Conservation (phyloP, 2,329 filamentous ascomycete genomes). For the Pestalotiopsis sp. region DNA sequence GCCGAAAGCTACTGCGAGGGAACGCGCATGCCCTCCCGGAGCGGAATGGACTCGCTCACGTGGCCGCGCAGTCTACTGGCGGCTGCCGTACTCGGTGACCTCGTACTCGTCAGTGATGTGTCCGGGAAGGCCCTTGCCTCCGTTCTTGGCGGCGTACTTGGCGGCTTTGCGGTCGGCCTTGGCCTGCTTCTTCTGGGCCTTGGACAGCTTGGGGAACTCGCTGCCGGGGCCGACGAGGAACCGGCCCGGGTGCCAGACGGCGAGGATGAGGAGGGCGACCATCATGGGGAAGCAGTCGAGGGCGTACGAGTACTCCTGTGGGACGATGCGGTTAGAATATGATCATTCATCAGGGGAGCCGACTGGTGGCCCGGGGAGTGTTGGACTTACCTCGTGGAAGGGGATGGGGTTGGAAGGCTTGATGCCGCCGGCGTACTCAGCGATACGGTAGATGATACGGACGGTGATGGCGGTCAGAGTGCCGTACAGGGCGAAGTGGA, state of each 20-base stretch:
- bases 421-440: constrained; percentile 54
- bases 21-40: too few species aligned
- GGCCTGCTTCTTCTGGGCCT: constrained; percentile 39
- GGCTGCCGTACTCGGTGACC: constrained; percentile 4
- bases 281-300: constrained; percentile 60
- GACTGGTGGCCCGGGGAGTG: neutral
- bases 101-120: constrained; percentile 10
- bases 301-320: constrained; percentile 45
- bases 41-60: too few species aligned
- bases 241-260: constrained; percentile 40
- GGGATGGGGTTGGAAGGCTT: constrained; percentile 45
- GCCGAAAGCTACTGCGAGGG: too few species aligned
- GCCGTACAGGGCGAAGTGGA: constrained; percentile 36
- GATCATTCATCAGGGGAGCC: rapidly evolving
- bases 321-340: neutral
- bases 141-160: constrained; percentile 25
- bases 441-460: constrained; percentile 63
- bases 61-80: neutral
- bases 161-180: constrained; percentile 24
- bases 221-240: constrained; percentile 39
- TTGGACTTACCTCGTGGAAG: constrained; percentile 43
- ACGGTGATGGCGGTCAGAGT: constrained; percentile 39
- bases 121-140: neutral
- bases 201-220: constrained; percentile 38
- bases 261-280: constrained; percentile 43